Conservation (phyloP, 2,329 filamentous ascomycete genomes). For the Ciborinia camelliae region DNA sequence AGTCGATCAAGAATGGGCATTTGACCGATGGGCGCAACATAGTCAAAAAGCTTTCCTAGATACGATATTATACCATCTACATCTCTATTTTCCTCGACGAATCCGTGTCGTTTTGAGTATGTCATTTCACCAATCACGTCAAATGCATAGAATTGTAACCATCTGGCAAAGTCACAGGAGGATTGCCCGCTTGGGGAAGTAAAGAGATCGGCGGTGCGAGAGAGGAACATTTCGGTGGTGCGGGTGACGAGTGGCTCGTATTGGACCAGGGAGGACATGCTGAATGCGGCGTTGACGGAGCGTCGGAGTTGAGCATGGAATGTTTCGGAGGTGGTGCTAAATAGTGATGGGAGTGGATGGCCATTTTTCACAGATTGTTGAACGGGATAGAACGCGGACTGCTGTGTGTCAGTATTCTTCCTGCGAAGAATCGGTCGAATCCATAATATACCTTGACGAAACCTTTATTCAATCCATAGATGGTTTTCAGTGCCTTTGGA, state of each 20-base stretch:
- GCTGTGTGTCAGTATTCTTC: not conserved
- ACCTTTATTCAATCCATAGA: conserved; percentile 81
- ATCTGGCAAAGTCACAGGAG: conserved; percentile 62
- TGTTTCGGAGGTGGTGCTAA: conserved; percentile 70
- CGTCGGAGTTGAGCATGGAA: conserved; percentile 74
- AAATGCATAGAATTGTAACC: conserved; percentile 79
- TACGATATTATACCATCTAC: conserved; percentile 71
- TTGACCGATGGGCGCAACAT: conserved; percentile 71
- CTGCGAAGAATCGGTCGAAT: not conserved
- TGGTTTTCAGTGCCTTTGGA: conserved; percentile 67
- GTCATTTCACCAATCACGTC: conserved; percentile 78
- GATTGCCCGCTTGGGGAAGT: conserved; percentile 31
- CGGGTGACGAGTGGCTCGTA: conserved; percentile 80
- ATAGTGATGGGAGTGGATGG: conserved; percentile 65
- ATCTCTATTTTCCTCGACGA: conserved; percentile 70
- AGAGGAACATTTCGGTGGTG: conserved; percentile 67
- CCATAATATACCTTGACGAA: conserved; percentile 61
- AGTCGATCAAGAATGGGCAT: conserved; percentile 68
- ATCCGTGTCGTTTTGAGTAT: conserved; percentile 71
- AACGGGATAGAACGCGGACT: conserved; percentile 79
- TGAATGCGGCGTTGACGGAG: conserved; percentile 72
- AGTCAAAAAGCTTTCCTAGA: conserved; percentile 61
- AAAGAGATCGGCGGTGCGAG: conserved; percentile 56
- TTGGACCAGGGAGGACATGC: conserved; percentile 72
- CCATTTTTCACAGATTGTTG: conserved; percentile 71